A percentile compares a stretch with the other conserved stretches of the same genome.
phyloP scores from a whole-genome alignment of 2,329 filamentous ascomycete genomes.

The Aureobasidium sp. region DNA sequence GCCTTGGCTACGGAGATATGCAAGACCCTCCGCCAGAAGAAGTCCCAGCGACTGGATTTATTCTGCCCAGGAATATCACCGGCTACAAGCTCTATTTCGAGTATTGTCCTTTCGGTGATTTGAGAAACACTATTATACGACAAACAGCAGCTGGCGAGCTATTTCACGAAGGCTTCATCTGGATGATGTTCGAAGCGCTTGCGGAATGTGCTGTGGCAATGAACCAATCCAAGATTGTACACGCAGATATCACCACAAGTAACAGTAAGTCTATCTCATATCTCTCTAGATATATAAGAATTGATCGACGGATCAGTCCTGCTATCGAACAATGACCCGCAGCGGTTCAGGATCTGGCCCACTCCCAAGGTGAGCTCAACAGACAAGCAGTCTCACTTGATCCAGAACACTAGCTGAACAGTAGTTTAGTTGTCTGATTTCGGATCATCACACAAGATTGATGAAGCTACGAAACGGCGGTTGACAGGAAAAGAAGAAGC shows the following conservation, averaged over 20 bases:
- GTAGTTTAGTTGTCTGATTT: neutral
- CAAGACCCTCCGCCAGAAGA: neutral
- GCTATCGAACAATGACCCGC: neutral
- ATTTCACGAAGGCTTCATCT: constrained; percentile 7
- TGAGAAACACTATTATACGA: neutral
- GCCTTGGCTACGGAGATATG: constrained; percentile 5
- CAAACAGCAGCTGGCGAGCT: neutral
- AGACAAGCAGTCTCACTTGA: too few relatives aligned
- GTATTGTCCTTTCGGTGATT: constrained; percentile 8
- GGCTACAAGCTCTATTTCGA: constrained; percentile 9
- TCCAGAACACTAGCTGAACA: neutral
- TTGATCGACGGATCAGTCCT: neutral
- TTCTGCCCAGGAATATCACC: neutral
- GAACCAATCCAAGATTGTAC: neutral
- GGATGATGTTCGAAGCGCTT: constrained; percentile 12
- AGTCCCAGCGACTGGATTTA: neutral
- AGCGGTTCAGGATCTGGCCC: constrained; percentile 7
- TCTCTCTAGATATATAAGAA: neutral
- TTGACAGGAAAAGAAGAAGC: neutral
- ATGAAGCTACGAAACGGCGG: neutral
- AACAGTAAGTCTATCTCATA: neutral
- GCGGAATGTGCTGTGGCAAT: neutral
- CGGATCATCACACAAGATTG: neutral
- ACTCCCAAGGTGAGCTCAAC: neutral
- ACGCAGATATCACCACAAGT: neutral